phyloP scores from a whole-genome alignment of 2,329 filamentous ascomycete species.

The Magnaporthiopsis incrustans region DNA sequence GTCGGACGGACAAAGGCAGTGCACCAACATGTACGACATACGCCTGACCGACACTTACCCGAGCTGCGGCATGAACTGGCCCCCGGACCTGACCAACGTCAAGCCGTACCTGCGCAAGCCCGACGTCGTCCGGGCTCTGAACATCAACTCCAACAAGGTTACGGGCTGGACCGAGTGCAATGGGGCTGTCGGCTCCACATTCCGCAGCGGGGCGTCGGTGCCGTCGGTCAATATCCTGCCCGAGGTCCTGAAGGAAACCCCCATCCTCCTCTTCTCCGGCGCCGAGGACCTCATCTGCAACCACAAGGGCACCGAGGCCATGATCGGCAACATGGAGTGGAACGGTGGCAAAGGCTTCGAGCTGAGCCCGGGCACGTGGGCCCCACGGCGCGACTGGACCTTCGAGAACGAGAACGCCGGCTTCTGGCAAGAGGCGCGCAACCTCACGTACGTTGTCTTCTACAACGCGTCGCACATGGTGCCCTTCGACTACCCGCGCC shows the following conservation, averaged over 20 bases:
- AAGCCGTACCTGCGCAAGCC: constrained; percentile 74
- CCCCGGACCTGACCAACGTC: constrained; percentile 70
- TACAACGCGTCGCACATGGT: constrained; percentile 98
- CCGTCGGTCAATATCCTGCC: constrained; percentile 72
- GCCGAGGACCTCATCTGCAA: constrained; percentile 96
- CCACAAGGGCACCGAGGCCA: constrained; percentile 82
- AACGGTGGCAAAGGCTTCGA: constrained; percentile 90
- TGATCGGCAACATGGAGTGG: constrained; percentile 89
- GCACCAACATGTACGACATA: constrained; percentile 96
- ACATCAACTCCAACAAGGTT: constrained; percentile 73
- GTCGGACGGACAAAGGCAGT: constrained; percentile 37
- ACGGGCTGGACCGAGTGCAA: constrained; percentile 91
- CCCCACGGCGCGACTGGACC: constrained; percentile 87
- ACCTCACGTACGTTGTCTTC: constrained; percentile 91
- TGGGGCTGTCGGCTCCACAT: constrained; percentile 65
- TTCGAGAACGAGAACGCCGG: constrained; percentile 85
- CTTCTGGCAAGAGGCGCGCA: constrained; percentile 89
- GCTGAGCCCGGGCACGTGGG: constrained; percentile 75
- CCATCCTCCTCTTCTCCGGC: constrained; percentile 83
- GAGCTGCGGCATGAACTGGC: constrained; percentile 97
- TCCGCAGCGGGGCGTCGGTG: constrained; percentile 61
- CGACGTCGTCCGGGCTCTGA: constrained; percentile 74
- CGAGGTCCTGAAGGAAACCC: constrained; percentile 66
- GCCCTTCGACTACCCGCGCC: constrained; percentile 82
- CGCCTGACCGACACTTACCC: constrained; percentile 73